These are phyloP conservation scores for Calophaca sinica DNA, from an alignment of 306 rosid genomes.

Conservation along the genomic window DNA sequence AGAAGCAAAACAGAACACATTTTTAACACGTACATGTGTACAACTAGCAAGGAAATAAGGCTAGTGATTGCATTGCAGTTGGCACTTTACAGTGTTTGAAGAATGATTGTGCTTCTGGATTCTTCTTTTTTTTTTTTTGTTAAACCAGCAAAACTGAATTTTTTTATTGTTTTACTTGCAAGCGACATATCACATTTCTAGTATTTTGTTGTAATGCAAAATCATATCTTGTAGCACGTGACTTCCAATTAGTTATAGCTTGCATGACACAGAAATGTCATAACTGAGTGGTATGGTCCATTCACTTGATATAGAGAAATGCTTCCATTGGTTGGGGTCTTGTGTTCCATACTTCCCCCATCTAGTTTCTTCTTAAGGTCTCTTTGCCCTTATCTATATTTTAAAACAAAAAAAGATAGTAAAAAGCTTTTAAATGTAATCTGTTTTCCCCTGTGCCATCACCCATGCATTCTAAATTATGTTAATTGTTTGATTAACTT, in stretches of 20 bases:
- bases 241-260: background rate
- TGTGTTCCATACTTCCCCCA: background rate
- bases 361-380: too few relatives aligned
- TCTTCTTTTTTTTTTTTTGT: background rate
- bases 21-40: background rate
- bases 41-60: background rate
- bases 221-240: conserved; percentile 12
- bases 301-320: background rate
- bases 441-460: background rate
- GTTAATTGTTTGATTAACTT: background rate
- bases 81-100: background rate
- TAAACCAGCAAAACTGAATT: background rate
- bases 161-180: background rate
- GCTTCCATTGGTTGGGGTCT: conserved; percentile 19
- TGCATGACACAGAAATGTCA: background rate
- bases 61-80: conserved; percentile 1
- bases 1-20: background rate
- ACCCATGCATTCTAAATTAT: background rate
- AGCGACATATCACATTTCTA: background rate
- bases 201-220: conserved; percentile 4
- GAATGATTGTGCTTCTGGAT: background rate
- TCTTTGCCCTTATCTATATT: too few relatives aligned
- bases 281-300: background rate
- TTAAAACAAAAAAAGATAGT: too few relatives aligned
- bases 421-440: too few relatives aligned